Percentiles rank a stretch among this genome's conserved stretches.
These are phyloP conservation scores for Kazachstania taianensis DNA, from an alignment of 805 yeast genomes.

Conservation along the genomic window DNA sequence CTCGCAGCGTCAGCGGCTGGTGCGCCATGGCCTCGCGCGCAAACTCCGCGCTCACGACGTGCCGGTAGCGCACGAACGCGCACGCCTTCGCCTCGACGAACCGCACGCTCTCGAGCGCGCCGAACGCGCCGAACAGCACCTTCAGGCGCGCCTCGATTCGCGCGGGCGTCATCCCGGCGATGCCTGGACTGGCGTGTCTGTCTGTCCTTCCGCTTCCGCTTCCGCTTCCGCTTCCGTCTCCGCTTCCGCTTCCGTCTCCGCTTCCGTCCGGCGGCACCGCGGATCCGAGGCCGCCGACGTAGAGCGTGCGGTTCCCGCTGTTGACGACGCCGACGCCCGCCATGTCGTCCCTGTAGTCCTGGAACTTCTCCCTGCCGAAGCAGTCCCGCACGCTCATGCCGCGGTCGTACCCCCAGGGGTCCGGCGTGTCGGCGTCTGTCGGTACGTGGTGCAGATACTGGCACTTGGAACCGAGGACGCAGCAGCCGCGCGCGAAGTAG, in stretches of 20 bases:
- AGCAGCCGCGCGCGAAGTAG: constrained; percentile 82
- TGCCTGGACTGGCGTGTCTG: too few species aligned
- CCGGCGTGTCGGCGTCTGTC: constrained; percentile 41
- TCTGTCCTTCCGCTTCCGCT: too few species aligned
- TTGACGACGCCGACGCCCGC: constrained; percentile 82
- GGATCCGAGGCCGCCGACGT: constrained; percentile 51
- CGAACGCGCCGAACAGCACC: constrained; percentile 55
- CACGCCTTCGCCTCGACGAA: constrained; percentile 53
- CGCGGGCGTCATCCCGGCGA: constrained; percentile 32
- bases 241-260: too few species aligned
- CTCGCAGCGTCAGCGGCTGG: constrained; percentile 47
- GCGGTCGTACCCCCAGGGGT: constrained; percentile 15
- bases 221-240: too few species aligned
- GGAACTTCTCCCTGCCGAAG: constrained; percentile 82
- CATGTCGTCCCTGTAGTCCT: constrained; percentile 85
- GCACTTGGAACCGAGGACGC: constrained; percentile 70
- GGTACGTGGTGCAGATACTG: constrained; percentile 75
- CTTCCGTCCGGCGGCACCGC: too few species aligned
- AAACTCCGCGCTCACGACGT: constrained; percentile 77
- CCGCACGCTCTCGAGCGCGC: constrained; percentile 58
- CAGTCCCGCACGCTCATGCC: constrained; percentile 60
- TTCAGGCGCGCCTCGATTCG: constrained; percentile 32
- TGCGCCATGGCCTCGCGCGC: constrained; percentile 91
- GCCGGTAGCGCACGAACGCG: constrained; percentile 65
- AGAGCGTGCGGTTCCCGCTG: constrained; percentile 60